Percentiles rank a stretch among this genome's conserved stretches.
Evolutionary conservation across 1,284 basidiomycete genomes (phyloP).

Genomic region (Cutaneotrichosporon sp.): DNA sequence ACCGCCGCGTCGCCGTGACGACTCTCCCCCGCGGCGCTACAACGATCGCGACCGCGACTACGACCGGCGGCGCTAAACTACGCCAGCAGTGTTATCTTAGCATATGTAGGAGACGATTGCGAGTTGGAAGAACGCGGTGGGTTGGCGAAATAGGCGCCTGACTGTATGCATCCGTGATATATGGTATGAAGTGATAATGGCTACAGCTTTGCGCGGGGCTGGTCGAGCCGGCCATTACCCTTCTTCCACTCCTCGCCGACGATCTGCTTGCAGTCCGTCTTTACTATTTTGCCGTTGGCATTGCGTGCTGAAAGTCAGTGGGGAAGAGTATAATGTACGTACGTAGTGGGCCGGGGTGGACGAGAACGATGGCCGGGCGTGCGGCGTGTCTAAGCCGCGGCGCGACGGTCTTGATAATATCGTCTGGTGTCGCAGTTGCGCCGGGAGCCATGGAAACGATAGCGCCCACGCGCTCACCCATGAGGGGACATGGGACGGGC

Average conservation of each 20-base stretch:
- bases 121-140: neutral
- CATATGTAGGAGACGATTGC: neutral
- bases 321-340: neutral
- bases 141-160: too few relatives aligned
- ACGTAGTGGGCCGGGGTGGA: slow-evolving; percentile 14
- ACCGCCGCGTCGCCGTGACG: slow-evolving; percentile 7
- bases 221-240: neutral
- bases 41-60: slow-evolving; percentile 9
- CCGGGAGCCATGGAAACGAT: slow-evolving; percentile 27
- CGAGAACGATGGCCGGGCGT: slow-evolving; percentile 11
- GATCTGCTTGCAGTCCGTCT: slow-evolving; percentile 13
- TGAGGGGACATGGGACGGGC: slow-evolving; percentile 29
- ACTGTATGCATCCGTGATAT: neutral
- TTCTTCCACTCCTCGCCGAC: slow-evolving; percentile 28
- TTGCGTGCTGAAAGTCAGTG: slow-evolving; percentile 10
- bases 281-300: slow-evolving; percentile 14
- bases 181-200: neutral
- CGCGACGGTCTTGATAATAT: slow-evolving; percentile 2
- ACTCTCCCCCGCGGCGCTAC: slow-evolving; percentile 1
- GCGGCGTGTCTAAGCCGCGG: slow-evolving; percentile 16
- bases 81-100: too few relatives aligned
- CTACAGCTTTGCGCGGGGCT: slow-evolving; percentile 9
- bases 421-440: neutral
- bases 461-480: slow-evolving; percentile 41
- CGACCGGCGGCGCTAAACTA: slow-evolving; percentile 1